phyloP scores from a whole-genome alignment of 2,329 filamentous ascomycete genomes.

The Fusarium foetens region DNA sequence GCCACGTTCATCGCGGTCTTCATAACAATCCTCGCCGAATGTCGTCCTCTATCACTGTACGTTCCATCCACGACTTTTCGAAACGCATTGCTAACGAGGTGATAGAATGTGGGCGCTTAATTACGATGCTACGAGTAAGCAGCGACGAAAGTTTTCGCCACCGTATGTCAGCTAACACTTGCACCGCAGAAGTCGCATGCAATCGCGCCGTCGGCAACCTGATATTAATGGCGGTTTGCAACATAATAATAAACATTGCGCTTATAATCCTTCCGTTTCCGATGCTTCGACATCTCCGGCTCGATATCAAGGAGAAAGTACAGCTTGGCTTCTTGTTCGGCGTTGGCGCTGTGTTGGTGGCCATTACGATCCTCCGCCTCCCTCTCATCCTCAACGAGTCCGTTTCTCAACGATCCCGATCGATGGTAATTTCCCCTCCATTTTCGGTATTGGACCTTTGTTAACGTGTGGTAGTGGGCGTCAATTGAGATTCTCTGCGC shows the following conservation, averaged over 20 bases:
- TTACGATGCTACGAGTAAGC: conserved; percentile 20
- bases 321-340: conserved; percentile 44
- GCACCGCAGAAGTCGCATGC: conserved; percentile 23
- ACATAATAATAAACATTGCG: conserved; percentile 45
- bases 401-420: conserved; percentile 45
- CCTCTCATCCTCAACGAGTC: conserved; percentile 46
- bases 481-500: conserved; percentile 48
- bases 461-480: conserved; percentile 41
- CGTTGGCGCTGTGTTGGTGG: conserved; percentile 43
- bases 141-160: not conserved
- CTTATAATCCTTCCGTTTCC: conserved; percentile 48
- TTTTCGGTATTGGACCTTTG: rapidly evolving
- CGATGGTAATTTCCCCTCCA: conserved; percentile 32
- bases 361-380: conserved; percentile 45
- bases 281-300: conserved; percentile 41
- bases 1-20: conserved; percentile 44
- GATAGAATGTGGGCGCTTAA: conserved; percentile 33
- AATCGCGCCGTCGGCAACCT: conserved; percentile 44
- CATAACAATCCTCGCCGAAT: conserved; percentile 44
- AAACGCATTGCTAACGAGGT: not conserved
- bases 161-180: conserved; percentile 6
- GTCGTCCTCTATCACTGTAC: conserved; percentile 42
- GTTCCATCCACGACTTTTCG: not conserved
- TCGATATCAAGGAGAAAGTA: conserved; percentile 31
- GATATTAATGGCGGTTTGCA: conserved; percentile 46